Percentiles rank a stretch among this genome's conserved stretches.
Evolutionary conservation across 257 asterid genomes (phyloP).

Genomic region (Ophiorrhiza pumila): DNA sequence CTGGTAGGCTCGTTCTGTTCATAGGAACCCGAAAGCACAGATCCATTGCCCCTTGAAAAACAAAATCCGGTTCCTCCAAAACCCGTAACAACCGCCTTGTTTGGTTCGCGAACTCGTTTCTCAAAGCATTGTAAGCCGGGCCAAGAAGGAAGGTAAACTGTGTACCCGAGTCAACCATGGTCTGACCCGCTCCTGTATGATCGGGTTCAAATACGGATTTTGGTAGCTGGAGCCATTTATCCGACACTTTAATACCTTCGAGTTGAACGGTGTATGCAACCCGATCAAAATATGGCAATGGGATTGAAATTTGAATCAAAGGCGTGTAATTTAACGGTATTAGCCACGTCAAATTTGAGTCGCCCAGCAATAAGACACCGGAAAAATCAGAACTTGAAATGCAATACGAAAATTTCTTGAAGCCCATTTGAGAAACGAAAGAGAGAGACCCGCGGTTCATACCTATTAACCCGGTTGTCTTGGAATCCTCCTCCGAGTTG

Average conservation of each 20-base stretch:
- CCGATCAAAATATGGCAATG: slow-evolving; percentile 75
- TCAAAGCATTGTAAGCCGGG: slow-evolving; percentile 56
- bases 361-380: slow-evolving; percentile 69
- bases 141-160: slow-evolving; percentile 93
- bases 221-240: slow-evolving; percentile 49
- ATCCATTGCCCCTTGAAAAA: slow-evolving; percentile 87
- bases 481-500: slow-evolving; percentile 60
- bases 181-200: slow-evolving; percentile 96
- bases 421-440: slow-evolving; percentile 79
- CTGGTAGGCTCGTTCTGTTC: slow-evolving; percentile 34
- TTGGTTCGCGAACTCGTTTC: slow-evolving; percentile 53
- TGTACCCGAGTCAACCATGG: slow-evolving; percentile 96
- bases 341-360: slow-evolving; percentile 55
- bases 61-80: slow-evolving; percentile 66
- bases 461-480: slow-evolving; percentile 87
- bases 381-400: slow-evolving; percentile 66
- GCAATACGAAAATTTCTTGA: slow-evolving; percentile 79
- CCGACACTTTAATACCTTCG: slow-evolving; percentile 69
- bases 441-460: slow-evolving; percentile 90
- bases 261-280: slow-evolving; percentile 84
- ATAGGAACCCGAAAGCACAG: slow-evolving; percentile 51
- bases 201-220: slow-evolving; percentile 74
- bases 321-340: slow-evolving; percentile 73
- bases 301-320: slow-evolving; percentile 61
- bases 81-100: slow-evolving; percentile 40